Evolutionary conservation across 2,329 filamentous ascomycete genomes (phyloP), one percentile per base, ranked within the genome.

Genomic region (Chaetomium sp.): DNA sequence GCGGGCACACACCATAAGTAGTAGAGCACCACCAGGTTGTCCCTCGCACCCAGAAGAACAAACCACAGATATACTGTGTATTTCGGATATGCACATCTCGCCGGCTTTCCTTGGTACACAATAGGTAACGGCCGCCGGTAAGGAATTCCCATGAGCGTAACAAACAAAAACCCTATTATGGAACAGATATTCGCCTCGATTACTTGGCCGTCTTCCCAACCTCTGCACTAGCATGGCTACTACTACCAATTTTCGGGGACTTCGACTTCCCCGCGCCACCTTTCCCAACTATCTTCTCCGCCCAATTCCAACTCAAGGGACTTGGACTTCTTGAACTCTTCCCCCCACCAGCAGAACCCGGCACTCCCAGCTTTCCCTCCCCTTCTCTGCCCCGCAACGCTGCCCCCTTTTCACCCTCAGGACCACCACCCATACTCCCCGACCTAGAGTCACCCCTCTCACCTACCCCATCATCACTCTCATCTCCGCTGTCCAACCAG

Each of bases 401-500:
- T 10, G 42, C 27, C 41, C 40, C 32, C 48, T 55, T 38, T 49
- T 55, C 49, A 19, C 19, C 19, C 19, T 27, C 19, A 27, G 19
- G 19, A 27, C 19, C n/a, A 27, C 12, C 41, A 48, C 34, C 10
- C 10, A 14, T 37, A 10, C 48, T 19, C 6, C 53, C 51, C 12
- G 19, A 27, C 19, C 19, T 27, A 27, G 19, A 27, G 19, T 27
- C 19, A 27, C 19, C 19, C 19, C 19, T 27, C 19, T 27, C 19
- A 27, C 32, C 40, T 1, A 55, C 52, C 4, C 53, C 54, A 2
- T 66, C 63, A 14, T 74, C 76, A 64, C 70, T 77, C 55, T 77
- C 75, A 44, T 73, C 70, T 42, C 71, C 75, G 55, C 72, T 82
- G 60, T 85, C 81, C 8, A 74, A 73, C 73, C 82, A 85, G 66